A percentile compares a stretch with the other conserved stretches of the same genome.
These are phyloP conservation scores for Fusarium graminum DNA, from an alignment of 2,329 filamentous ascomycete species.

Conservation along the genomic window DNA sequence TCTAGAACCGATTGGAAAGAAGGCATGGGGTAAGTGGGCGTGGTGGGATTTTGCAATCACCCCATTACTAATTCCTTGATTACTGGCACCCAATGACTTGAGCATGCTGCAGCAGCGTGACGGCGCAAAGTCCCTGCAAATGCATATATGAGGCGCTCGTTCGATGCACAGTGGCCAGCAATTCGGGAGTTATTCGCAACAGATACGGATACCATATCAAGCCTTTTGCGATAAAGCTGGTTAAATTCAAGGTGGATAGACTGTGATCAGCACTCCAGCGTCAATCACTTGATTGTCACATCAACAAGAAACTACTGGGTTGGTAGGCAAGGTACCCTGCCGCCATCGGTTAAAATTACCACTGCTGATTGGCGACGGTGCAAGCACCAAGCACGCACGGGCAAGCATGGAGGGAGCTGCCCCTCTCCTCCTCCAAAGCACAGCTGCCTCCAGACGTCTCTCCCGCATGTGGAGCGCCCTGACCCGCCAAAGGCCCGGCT, in stretches of 20 bases:
- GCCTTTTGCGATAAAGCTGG: no score
- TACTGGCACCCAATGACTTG: constrained; percentile 21
- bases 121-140: neutral
- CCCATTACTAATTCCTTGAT: constrained; percentile 20
- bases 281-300: neutral
- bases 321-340: neutral
- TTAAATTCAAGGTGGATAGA: no score
- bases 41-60: constrained; percentile 17
- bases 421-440: constrained; percentile 3
- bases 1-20: neutral
- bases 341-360: constrained; percentile 10
- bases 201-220: no score
- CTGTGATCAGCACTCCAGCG: neutral
- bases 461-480: constrained; percentile 37
- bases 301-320: neutral
- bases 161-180: neutral
- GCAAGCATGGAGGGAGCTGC: constrained; percentile 7
- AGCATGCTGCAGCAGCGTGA: constrained; percentile 22
- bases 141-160: neutral
- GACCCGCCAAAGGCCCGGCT: constrained; percentile 26
- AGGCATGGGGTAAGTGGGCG: constrained; percentile 9
- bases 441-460: constrained; percentile 27
- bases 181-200: neutral
- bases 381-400: constrained; percentile 2
- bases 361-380: constrained; percentile 7